Evolutionary conservation across 2,329 filamentous ascomycete genomes (phyloP), one percentile per base, ranked within the genome.

Genomic region (Laburnicola sp.): DNA sequence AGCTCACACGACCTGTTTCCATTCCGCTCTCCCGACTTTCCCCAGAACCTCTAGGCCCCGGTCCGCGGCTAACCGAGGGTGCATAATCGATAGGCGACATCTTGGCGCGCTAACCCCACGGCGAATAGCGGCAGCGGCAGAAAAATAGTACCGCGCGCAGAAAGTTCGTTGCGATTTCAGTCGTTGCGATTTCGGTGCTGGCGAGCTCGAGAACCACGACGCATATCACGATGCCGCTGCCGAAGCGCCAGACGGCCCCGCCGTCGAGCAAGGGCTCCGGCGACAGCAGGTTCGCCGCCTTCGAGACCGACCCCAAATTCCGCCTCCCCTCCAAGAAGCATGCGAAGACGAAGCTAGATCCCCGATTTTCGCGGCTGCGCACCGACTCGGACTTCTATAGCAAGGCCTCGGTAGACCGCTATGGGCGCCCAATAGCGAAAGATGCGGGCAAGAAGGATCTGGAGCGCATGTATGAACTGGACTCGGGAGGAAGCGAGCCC

Each of bases 261-360:
- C 69, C 66, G 52, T 48, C 55, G 6, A 45, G 50, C 42, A 40
- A 50, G 2, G 27, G 21, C 10, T 32, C 11, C n/a, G 8, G 77
- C 42, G 94, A 99, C 73, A 79, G 87, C 41, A 86, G 94, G 50
- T 99, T 99, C 72, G 81, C 87, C 51, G 93, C 85, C 63, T 94
- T 99, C 71, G 85, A 95, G 66, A 92, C 86, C 42, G 92, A 99
- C 65, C 91, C 93, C 16, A 88, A 92, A 48, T 99, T 94, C 75
- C 88, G 91, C 22, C 82, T 97, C 27, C 93, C 94, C 1, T 95
- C 91, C 50, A 92, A 91, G 74, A 91, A 88, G 66, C 85, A 88
- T 61, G 84, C 86, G 54, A 91, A 91, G 75, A 91, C 92, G 45
- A 91, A 89, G 64, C 84, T 99, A 70, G 94, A 99, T 77, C 89